These are phyloP conservation scores for Areca catechu DNA, from an alignment of 176 grass and related monocot species.

Conservation along the genomic window DNA sequence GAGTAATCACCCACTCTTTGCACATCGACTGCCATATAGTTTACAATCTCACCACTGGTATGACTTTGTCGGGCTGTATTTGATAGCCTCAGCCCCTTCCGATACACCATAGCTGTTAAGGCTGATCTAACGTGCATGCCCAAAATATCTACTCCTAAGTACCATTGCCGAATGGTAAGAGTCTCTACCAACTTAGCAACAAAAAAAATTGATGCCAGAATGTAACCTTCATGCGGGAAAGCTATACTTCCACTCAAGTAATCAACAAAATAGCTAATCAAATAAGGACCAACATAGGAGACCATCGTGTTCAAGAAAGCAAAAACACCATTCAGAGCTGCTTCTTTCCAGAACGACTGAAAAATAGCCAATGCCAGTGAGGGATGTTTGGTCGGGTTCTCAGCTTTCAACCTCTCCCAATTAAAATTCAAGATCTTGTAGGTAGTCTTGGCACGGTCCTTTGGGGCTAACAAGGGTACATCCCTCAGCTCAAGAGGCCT, in stretches of 20 bases:
- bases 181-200: slow-evolving; percentile 60
- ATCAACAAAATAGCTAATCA: slow-evolving; percentile 23
- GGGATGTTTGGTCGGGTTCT: slow-evolving; percentile 1
- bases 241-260: slow-evolving; percentile 32
- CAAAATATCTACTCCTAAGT: slow-evolving; percentile 61
- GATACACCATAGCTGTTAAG: slow-evolving; percentile 69
- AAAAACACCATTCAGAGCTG: slow-evolving; percentile 10
- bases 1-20: slow-evolving; percentile 78
- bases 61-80: slow-evolving; percentile 37
- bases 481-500: slow-evolving; percentile 47
- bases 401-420: slow-evolving; percentile 35
- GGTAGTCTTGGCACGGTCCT: slow-evolving; percentile 40
- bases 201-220: slow-evolving; percentile 23
- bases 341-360: slow-evolving; percentile 17
- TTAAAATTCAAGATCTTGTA: slow-evolving; percentile 39
- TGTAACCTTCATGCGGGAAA: slow-evolving; percentile 27
- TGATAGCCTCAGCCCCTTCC: slow-evolving; percentile 63
- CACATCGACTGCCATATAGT: slow-evolving; percentile 75
- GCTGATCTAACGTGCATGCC: slow-evolving; percentile 90
- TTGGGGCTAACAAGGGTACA: slow-evolving; percentile 53
- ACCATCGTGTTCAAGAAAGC: slow-evolving; percentile 11
- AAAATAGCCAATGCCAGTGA: slow-evolving; percentile 17
- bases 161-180: slow-evolving; percentile 77
- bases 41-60: slow-evolving; percentile 63
- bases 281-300: slow-evolving; percentile 15